Conservation (phyloP, 768 basidiomycete genomes). For the Chalciporus pseudorubinellus region DNA sequence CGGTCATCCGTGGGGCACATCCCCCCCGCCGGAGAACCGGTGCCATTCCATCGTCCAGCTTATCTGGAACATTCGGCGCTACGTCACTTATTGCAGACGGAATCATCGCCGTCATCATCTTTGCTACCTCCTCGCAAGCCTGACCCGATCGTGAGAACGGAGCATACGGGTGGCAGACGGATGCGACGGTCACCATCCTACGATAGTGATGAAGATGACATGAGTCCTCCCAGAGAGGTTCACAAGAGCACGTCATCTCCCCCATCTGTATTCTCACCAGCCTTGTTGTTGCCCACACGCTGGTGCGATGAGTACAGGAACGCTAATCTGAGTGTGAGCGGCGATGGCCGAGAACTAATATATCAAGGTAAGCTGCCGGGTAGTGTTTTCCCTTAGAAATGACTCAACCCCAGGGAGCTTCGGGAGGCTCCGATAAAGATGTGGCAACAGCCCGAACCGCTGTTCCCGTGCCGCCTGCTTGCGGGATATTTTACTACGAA, state of each 20-base stretch:
- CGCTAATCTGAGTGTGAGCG: conserved; percentile 55
- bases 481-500: conserved; percentile 95
- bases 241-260: conserved; percentile 23
- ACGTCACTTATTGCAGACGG: conserved; percentile 64
- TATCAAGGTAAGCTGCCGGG: conserved; percentile 53
- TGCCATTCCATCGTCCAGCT: conserved; percentile 59
- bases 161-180: conserved; percentile 19
- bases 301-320: conserved; percentile 75
- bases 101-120: conserved; percentile 35
- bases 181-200: conserved; percentile 39
- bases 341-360: conserved; percentile 71
- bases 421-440: conserved; percentile 67
- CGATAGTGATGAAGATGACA: conserved; percentile 71
- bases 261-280: conserved; percentile 30
- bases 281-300: conserved; percentile 66
- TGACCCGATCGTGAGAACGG: conserved; percentile 29
- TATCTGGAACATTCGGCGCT: conserved; percentile 79
- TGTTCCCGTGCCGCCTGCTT: conserved; percentile 74
- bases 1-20: conserved; percentile 30
- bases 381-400: neutral
- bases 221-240: conserved; percentile 47
- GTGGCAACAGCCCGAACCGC: conserved; percentile 81
- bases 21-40: conserved; percentile 30
- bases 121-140: conserved; percentile 38
- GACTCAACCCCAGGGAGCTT: conserved; percentile 39